Conservation (phyloP, 192 early-diverging fungal genomes). For the Dispira simplex region DNA sequence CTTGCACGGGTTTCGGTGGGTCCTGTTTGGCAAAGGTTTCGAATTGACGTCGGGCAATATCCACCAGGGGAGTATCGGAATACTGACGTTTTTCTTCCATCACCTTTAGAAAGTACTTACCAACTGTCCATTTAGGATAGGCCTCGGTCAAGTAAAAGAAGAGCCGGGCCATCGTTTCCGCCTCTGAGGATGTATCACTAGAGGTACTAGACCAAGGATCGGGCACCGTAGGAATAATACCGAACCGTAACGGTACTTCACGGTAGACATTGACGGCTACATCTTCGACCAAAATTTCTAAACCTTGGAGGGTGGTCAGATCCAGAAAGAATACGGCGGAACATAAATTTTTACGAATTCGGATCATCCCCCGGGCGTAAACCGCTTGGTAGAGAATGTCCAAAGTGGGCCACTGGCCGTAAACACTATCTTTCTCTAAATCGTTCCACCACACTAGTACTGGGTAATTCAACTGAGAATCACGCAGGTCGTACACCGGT, state of each 20-base stretch:
- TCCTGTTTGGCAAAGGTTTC: background rate
- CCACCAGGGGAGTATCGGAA: constrained; percentile 16
- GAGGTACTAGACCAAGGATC: constrained; percentile 12
- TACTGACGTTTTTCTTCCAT: constrained; percentile 16
- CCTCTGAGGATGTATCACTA: constrained; percentile 13
- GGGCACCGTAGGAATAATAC: constrained; percentile 51
- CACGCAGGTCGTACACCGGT: constrained; percentile 64
- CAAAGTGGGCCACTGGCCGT: constrained; percentile 47
- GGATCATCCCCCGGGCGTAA: constrained; percentile 54
- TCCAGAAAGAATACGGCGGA: constrained; percentile 59
- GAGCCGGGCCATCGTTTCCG: constrained; percentile 20
- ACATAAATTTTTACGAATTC: constrained; percentile 65
- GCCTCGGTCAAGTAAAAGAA: constrained; percentile 15
- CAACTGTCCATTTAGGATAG: background rate
- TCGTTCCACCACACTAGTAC: constrained; percentile 81
- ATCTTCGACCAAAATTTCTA: constrained; percentile 43
- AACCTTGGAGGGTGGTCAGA: constrained; percentile 34
- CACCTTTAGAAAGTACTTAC: constrained; percentile 17
- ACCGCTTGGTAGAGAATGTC: constrained; percentile 36
- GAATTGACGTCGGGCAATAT: constrained; percentile 9
- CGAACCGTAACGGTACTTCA: constrained; percentile 72
- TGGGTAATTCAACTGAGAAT: constrained; percentile 28
- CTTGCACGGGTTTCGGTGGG: background rate
- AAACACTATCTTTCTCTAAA: constrained; percentile 68
- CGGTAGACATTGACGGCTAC: constrained; percentile 45